phyloP scores from a whole-genome alignment of 805 yeast species.

The Candida jianshihensis region DNA sequence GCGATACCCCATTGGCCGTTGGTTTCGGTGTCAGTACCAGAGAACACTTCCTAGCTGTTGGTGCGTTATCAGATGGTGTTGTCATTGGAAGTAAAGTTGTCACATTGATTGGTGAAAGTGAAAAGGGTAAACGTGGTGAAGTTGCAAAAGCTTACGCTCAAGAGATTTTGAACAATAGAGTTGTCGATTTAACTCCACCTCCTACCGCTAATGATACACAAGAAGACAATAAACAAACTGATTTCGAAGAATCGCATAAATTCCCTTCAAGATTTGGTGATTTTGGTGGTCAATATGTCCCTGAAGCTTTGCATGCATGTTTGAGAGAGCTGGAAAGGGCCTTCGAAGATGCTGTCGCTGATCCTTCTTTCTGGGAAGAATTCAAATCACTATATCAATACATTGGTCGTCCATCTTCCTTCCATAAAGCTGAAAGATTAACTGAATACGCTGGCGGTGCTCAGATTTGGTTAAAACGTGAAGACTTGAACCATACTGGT shows the following conservation, averaged over 20 bases:
- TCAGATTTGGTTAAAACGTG: conserved; percentile 96
- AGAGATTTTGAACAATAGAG: conserved; percentile 59
- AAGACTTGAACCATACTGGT: conserved; percentile 88
- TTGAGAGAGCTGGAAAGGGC: conserved; percentile 82
- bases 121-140: conserved; percentile 50
- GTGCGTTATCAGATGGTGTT: conserved; percentile 84
- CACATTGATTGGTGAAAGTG: conserved; percentile 58
- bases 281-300: conserved; percentile 98
- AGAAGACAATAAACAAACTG: conserved; percentile 26
- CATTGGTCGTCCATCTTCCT: conserved; percentile 93
- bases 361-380: conserved; percentile 91
- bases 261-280: conserved; percentile 82
- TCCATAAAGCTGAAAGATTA: conserved; percentile 87
- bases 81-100: conserved; percentile 90
- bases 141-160: conserved; percentile 62
- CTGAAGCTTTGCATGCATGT: conserved; percentile 92
- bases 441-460: conserved; percentile 92
- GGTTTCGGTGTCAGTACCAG: conserved; percentile 96
- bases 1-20: conserved; percentile 80
- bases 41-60: conserved; percentile 79
- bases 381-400: conserved; percentile 77
- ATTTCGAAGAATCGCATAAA: conserved; percentile 53
- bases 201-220: conserved; percentile 22
- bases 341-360: conserved; percentile 82
- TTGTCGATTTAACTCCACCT: conserved; percentile 15